Base-by-base conservation (phyloP, 306 rosid genomes). In the Ochetophila trinervis region DNA sequence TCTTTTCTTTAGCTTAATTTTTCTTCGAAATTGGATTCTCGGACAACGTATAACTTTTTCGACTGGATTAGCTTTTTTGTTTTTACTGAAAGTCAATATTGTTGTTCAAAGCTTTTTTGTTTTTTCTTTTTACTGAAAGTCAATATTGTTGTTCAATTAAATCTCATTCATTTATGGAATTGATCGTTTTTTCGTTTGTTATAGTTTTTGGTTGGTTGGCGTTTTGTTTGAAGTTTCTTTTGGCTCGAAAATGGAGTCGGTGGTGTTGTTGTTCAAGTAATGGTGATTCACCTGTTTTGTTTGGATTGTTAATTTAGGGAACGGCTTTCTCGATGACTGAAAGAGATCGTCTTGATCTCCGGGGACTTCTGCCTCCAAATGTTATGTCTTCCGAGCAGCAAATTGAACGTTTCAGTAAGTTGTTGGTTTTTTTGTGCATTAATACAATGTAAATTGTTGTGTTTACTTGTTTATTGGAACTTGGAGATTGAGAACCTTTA, bases 331-430 rank as follows among this genome's bases (percentile, higher is more conserved):
- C 99, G 23, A 86, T 88, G 78, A 94, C 99, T 9, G 99, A 94
- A 67, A 86, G 99, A 35, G 97, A 94, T 53, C 97, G 99, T 53
- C 96, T 94, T 60, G 99, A 94, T 89, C 96, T 94, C 57, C 86
- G 99, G 16, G 99, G 99, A 69, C 85, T 94, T 78, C 95, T 94
- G 64, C 99, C 99, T 53, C 99, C 99, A 12, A 94, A 88, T 77
- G 96, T 94, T 17, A 81, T 90, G 99, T 76, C 99, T 27, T n/a
- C 95, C 18, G 83, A 90, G 32, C 90, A 88, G 82, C 97, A 94
- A 76, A 90, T 94, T 69, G 83, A 90, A 68, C 97, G 96, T 51
- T 94, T 84, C 83, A 94, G 99, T 94, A 82, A 76, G 99, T 73
- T 32, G 32, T 22, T 21, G 7, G 7, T 37, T 35, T 52, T 55